Percentiles rank a stretch among this genome's conserved stretches.
Evolutionary conservation across 2,329 filamentous ascomycete genomes (phyloP).

Genomic region (Fusarium sororula): DNA sequence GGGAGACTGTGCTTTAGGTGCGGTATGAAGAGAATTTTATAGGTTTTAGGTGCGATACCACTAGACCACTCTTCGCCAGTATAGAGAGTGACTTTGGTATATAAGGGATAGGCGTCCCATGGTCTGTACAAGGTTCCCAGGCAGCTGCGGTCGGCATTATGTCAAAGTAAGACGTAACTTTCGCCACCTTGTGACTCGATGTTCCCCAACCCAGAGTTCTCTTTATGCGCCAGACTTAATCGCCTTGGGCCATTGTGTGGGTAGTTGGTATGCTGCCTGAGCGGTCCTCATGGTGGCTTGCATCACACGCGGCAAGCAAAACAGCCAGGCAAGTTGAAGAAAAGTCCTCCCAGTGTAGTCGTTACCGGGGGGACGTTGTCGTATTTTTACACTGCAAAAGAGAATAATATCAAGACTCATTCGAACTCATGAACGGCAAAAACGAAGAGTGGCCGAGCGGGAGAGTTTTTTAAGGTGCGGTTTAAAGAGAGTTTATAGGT

Average conservation of each 20-base stretch:
- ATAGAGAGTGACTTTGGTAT: background rate
- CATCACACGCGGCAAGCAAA: background rate
- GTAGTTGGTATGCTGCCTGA: no score
- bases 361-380: no score
- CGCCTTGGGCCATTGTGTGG: no score
- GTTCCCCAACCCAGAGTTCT: no score
- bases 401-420: background rate
- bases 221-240: no score
- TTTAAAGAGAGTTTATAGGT: background rate
- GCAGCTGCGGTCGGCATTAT: background rate
- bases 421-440: background rate
- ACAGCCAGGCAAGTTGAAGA: background rate
- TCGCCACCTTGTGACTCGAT: no score
- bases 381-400: background rate
- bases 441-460: background rate
- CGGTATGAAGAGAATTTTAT: background rate
- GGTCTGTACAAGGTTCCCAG: background rate
- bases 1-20: background rate
- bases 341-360: background rate
- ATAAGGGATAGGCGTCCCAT: background rate
- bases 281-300: background rate
- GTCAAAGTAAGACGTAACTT: no score
- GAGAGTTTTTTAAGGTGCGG: background rate
- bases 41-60: background rate
- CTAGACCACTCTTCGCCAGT: background rate